Base-by-base conservation (phyloP, 805 yeast species). In the Priceomyces medius region DNA sequence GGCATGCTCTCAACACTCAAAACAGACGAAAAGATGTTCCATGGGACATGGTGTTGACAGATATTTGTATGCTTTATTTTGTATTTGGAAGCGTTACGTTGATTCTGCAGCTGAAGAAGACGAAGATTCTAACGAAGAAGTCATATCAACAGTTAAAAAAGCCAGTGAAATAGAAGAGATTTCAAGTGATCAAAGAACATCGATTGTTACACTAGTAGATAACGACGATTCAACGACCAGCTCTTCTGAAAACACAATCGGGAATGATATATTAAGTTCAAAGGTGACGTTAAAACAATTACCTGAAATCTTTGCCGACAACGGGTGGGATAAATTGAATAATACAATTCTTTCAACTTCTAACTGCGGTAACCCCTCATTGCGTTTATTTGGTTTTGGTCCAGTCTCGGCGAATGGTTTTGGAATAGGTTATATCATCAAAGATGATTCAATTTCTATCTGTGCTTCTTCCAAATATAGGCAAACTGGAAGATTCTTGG, bases 1-100 rank as follows among this genome's bases (percentile, higher is more conserved):
- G 21, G 96, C 97, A 0, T 89, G 97, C 59, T 51, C 63, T 16
- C 71, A 76, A 46, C 97, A 89, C 59, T 68, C 84, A 1, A 66
- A 67, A 20, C 82, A 81, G 38, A 86, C 96, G 3, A 79, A 71
- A 53, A 73, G 77, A 43, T 80, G 91, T 49, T 73, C 93, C 1
- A 64, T 66, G 45, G 97, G 97, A 12, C 71, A 81, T 37, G 97
- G 97, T n/a, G 95, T 87, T 53, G 97, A 89, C 59, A 80, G 97
- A 54, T 96, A 89, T 59, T 67, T 89, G 42, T 89, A 83, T 63
- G 97, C 96, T 0, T 68, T 89, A 34, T 87, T 85, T 56, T 86
- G 93, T 54, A 83, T 87, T 49, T 89, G 96, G 95, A 85, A 85
- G 56, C 62, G 85, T 47, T 82, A 80, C 47, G 70, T 68, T 20